A percentile compares a stretch with the other conserved stretches of the same genome.
These are phyloP conservation scores for Bolboschoenoplectus hybrid DNA, from an alignment of 202 grass and related monocot genomes.

Conservation along the genomic window DNA sequence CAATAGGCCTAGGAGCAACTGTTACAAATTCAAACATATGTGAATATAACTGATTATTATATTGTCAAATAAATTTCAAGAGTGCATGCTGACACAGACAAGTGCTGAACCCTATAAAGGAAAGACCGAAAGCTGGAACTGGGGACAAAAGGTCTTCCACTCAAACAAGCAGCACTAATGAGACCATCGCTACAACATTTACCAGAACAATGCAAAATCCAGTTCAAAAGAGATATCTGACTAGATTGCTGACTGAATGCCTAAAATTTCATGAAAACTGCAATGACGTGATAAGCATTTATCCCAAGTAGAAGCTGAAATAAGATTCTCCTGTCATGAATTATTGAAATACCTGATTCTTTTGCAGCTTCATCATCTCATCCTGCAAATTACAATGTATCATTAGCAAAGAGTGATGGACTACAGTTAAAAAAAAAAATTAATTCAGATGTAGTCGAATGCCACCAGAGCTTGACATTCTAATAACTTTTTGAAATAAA, in stretches of 20 bases:
- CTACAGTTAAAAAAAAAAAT: background rate
- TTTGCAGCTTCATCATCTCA: conserved; percentile 69
- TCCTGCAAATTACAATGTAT: conserved; percentile 46
- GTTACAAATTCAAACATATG: background rate
- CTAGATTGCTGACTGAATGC: conserved; percentile 4
- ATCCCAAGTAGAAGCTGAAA: background rate
- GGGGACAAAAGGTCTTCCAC: conserved; percentile 24
- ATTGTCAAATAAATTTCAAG: background rate
- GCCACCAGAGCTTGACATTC: background rate
- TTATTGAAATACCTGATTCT: conserved; percentile 64
- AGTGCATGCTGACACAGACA: background rate
- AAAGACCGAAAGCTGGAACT: background rate
- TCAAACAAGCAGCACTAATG: background rate
- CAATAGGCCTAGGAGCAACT: background rate
- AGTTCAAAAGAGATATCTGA: background rate
- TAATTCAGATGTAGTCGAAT: background rate
- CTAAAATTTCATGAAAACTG: background rate
- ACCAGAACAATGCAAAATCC: background rate
- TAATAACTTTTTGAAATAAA: conserved; percentile 19
- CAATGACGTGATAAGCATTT: background rate
- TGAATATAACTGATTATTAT: background rate
- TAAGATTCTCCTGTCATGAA: conserved; percentile 14
- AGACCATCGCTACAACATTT: conserved; percentile 5
- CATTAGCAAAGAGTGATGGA: background rate
- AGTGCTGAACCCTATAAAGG: background rate